Conservation (phyloP, 2,329 filamentous ascomycete genomes). For the Paramyrothecium sp. region DNA sequence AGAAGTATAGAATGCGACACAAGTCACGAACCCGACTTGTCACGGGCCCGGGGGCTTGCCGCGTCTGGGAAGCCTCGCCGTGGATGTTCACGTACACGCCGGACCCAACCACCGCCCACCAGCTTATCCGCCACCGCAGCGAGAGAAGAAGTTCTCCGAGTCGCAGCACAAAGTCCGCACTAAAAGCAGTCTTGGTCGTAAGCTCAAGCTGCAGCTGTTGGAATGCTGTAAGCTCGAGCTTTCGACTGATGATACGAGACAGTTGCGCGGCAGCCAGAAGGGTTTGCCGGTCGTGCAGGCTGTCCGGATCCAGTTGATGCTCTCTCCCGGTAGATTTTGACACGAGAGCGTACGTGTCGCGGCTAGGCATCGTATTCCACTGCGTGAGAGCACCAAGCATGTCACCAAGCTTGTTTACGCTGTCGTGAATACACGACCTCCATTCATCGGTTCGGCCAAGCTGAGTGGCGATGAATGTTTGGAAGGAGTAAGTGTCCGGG, state of each 20-base stretch:
- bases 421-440: slow-evolving; percentile 1
- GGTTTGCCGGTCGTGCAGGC: not conserved
- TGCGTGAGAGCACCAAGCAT: not conserved
- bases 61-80: not conserved
- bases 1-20: slow-evolving; percentile 5
- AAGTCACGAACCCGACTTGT: not conserved
- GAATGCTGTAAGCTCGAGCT: slow-evolving; percentile 2
- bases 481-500: not conserved
- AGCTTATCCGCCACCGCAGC: slow-evolving; percentile 2
- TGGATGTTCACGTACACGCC: not conserved
- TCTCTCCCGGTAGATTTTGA: not conserved
- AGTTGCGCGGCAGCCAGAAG: not conserved
- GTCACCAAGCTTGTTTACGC: not conserved
- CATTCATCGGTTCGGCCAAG: not conserved
- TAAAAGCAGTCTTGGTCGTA: not conserved
- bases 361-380: slow-evolving; percentile 3
- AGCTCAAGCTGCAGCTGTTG: slow-evolving; percentile 1
- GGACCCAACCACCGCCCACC: not conserved
- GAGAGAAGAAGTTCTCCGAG: not conserved
- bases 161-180: not conserved
- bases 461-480: not conserved
- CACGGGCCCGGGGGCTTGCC: not conserved
- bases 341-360: not conserved
- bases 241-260: slow-evolving; percentile 2
- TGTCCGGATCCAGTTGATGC: not conserved